Conservation (phyloP, 768 basidiomycete species). For the Pleurotus eryngii region DNA sequence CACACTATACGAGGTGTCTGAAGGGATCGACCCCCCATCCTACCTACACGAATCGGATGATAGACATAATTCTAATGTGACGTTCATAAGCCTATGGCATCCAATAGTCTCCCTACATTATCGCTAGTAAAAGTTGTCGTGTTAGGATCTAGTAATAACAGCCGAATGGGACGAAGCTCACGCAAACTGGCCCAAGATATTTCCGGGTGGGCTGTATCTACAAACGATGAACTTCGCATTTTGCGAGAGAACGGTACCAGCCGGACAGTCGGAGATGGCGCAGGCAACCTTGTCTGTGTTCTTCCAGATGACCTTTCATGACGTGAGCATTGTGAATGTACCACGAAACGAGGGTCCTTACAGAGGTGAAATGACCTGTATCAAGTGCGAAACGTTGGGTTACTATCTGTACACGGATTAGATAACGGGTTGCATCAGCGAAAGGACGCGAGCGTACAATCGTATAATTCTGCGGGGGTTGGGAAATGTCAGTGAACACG, state of each 20-base stretch:
- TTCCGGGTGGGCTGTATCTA: constrained; percentile 5
- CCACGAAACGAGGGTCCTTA: background rate
- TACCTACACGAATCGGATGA: too few species aligned
- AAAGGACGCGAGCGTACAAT: background rate
- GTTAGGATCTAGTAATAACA: too few species aligned
- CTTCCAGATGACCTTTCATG: constrained; percentile 4
- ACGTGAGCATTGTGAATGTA: background rate
- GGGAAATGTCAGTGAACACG: background rate
- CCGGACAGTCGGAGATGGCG: constrained; percentile 3
- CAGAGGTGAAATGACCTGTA: constrained; percentile 3
- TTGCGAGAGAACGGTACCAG: constrained; percentile 3
- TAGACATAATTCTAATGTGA: too few species aligned
- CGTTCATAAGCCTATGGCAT: background rate
- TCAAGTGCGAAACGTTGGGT: constrained; percentile 3
- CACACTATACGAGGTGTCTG: too few species aligned
- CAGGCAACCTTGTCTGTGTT: constrained; percentile 2
- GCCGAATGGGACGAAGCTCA: background rate
- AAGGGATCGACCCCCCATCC: too few species aligned
- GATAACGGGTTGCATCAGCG: background rate
- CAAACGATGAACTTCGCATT: constrained; percentile 4
- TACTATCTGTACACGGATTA: background rate
- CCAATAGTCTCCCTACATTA: background rate
- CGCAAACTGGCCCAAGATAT: constrained; percentile 2
- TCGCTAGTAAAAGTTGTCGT: background rate
- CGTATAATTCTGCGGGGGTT: background rate